Evolutionary conservation across 2,329 filamentous ascomycete genomes (phyloP).

Genomic region (Colletotrichum higginsianum): DNA sequence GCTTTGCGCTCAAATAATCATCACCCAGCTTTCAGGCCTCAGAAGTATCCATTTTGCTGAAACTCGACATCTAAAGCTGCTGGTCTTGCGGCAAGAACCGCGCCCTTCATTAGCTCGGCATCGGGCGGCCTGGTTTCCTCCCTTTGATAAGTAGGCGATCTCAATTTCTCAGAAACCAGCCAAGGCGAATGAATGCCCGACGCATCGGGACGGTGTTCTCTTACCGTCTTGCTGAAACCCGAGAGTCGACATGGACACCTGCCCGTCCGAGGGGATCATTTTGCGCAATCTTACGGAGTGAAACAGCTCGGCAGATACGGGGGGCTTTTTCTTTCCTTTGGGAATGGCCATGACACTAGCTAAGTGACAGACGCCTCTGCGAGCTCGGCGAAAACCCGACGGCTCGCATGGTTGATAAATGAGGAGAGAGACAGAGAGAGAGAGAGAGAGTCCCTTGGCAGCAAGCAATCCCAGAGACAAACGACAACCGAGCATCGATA

Average conservation of each 20-base stretch:
- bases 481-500: background rate
- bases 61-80: background rate
- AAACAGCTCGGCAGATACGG: too few relatives aligned
- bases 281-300: accelerated
- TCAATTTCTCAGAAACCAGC: background rate
- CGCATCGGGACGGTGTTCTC: background rate
- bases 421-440: too few relatives aligned
- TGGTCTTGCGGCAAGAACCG: background rate
- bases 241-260: too few relatives aligned
- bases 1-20: background rate
- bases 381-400: background rate
- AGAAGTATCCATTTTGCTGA: conserved; percentile 1
- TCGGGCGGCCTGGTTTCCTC: background rate
- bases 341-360: too few relatives aligned
- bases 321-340: background rate
- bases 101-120: background rate
- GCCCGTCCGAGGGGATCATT: background rate
- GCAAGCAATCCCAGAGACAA: background rate
- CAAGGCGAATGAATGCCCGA: background rate
- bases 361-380: background rate
- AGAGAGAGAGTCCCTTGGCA: background rate
- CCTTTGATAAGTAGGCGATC: background rate
- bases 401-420: background rate
- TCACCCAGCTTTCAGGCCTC: background rate
- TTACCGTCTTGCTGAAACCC: background rate